Evolutionary conservation across 176 grass and related monocot genomes (phyloP).

Genomic region (Carex pumila): DNA sequence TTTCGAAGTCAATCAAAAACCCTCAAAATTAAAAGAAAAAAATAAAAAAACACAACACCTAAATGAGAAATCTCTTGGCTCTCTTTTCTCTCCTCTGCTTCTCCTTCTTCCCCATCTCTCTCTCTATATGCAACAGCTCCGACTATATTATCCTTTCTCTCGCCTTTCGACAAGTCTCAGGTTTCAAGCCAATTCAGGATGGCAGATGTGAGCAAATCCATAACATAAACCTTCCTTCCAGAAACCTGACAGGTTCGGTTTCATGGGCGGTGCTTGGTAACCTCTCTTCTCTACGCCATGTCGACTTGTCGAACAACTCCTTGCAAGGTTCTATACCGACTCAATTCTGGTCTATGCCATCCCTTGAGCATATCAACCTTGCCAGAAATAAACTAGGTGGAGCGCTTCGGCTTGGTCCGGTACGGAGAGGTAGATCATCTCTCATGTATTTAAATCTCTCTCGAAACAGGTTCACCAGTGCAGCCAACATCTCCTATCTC

Average conservation of each 20-base stretch:
- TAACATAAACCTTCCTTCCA: conserved; percentile 27
- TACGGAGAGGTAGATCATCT: neutral
- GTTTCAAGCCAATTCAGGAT: conserved; percentile 14
- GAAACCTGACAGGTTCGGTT: conserved; percentile 42
- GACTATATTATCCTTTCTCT: conserved; percentile 32
- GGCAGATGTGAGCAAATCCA: conserved; percentile 16
- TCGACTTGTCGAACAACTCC: conserved; percentile 66
- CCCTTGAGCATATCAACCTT: conserved; percentile 43
- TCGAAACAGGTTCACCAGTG: conserved; percentile 46
- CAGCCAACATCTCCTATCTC: conserved; percentile 16
- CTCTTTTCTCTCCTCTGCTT: neutral
- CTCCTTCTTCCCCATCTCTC: conserved; percentile 13
- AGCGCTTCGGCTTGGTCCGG: conserved; percentile 31
- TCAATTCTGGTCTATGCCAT: conserved; percentile 44
- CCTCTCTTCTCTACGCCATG: conserved; percentile 35
- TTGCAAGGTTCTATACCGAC: conserved; percentile 34
- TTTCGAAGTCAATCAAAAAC: conserved; percentile 9
- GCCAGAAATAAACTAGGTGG: conserved; percentile 41
- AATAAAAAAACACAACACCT: neutral
- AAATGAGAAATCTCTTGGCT: neutral
- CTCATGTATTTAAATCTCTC: conserved; percentile 40
- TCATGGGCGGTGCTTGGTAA: conserved; percentile 36
- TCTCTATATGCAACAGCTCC: conserved; percentile 2
- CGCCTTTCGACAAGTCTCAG: conserved; percentile 45
- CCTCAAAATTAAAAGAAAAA: neutral